Base-by-base conservation (phyloP, 345 rosid genomes). In the Clausena lansium region DNA sequence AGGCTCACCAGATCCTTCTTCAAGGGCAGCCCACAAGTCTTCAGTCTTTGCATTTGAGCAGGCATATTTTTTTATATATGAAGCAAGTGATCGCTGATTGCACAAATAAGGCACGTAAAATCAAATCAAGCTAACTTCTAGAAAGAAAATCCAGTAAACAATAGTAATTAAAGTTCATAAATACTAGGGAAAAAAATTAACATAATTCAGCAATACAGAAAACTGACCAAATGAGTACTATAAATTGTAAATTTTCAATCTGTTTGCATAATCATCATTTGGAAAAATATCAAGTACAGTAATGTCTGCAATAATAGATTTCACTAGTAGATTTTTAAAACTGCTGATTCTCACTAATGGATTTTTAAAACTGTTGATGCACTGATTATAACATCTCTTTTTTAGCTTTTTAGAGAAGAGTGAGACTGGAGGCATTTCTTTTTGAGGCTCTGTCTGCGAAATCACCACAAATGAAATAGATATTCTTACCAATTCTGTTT, bases 11-110 rank as follows among this genome's bases (percentile, higher is more conserved):
- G 98, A 89, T 54, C 93, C 95, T 80, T 78, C 95, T 82, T 96
- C 99, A 75, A 96, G 87, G 79, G 98, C 95, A 83, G 87, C 76
- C 99, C 98, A 96, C 38, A 94, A 85, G 78, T 96, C 97, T 83
- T 90, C 98, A 20, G 98, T 96, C 90, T 90, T 96, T 10, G 95
- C 97, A 82, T 96, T 96, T 38, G 91, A 91, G 89, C 79, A 92
- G 36, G 95, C 93, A 77, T 89, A 83, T 4, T 77, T 90, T 81
- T 88, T 87, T 62, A 96, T 89, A 83, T 96, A 96, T 20, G 95
- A 81, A 86, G 98, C 99, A 84, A 96, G 95, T 28, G 98, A 91
- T 75, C 84, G 90, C 99, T 92, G 91, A 79, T 76, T 73, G 70
- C 52, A 81, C 70, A 57, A 63, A 83, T 27, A 39, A 60, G 61